These are phyloP conservation scores for Dothistroma septosporum DNA, from an alignment of 2,329 filamentous ascomycete species.

Conservation along the genomic window DNA sequence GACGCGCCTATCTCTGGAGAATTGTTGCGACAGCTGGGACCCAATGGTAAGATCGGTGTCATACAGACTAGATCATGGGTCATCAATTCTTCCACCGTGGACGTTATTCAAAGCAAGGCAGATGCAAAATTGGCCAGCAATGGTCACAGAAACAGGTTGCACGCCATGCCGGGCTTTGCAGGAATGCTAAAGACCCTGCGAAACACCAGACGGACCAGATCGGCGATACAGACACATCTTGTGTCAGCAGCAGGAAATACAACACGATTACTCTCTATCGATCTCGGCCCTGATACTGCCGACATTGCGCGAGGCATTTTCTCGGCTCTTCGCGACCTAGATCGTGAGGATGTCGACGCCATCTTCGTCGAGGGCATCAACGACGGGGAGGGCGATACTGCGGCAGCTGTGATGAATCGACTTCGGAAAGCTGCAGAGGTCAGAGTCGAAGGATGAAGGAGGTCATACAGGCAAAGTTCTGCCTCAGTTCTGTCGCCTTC, in stretches of 20 bases:
- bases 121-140: slow-evolving; percentile 12
- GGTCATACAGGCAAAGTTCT: not conserved
- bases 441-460: slow-evolving; percentile 22
- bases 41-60: slow-evolving; percentile 36
- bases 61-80: slow-evolving; percentile 38
- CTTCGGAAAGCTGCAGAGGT: slow-evolving; percentile 47
- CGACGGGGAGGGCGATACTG: slow-evolving; percentile 65
- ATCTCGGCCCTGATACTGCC: slow-evolving; percentile 65
- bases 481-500: not conserved
- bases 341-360: slow-evolving; percentile 70
- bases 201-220: slow-evolving; percentile 10
- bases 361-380: slow-evolving; percentile 88
- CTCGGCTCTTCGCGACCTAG: slow-evolving; percentile 78
- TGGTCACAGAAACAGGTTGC: slow-evolving; percentile 22
- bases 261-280: slow-evolving; percentile 60
- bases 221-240: slow-evolving; percentile 5
- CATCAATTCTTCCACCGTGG: slow-evolving; percentile 5
- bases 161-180: slow-evolving; percentile 24
- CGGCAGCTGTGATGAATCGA: slow-evolving; percentile 61
- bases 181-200: slow-evolving; percentile 26
- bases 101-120: not conserved
- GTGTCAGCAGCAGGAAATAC: slow-evolving; percentile 3
- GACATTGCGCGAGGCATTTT: slow-evolving; percentile 84
- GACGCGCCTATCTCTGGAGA: slow-evolving; percentile 31
- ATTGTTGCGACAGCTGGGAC: slow-evolving; percentile 28